Base-by-base conservation (phyloP, 805 yeast species). In the Starmerella bacillaris region DNA sequence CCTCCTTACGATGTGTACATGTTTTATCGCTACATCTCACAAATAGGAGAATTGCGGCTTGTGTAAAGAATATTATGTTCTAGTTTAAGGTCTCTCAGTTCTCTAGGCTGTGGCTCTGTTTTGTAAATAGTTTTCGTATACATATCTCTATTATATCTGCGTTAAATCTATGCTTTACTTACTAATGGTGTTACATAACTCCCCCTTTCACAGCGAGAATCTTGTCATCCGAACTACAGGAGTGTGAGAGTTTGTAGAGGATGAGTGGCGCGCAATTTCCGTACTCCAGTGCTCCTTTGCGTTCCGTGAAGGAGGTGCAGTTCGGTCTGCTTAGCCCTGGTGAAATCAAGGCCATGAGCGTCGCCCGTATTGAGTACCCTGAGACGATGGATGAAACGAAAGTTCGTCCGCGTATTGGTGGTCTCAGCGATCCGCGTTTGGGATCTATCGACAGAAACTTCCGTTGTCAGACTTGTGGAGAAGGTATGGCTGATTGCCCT, bases 311-410 rank as follows among this genome's bases (percentile, higher is more conserved):
- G 62, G 98, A 89, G 68, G 95, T 74, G 55, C 98, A 89, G 65
- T 92, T 89, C 65, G 98, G 99, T 43, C 73, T 89, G 51, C 72
- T 89, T 44, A 83, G 96, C 21, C 98, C 99, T 19, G 98, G 89
- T 63, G 98, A 89, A 65, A 68, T 77, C 44, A 78, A 94, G 59
- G 95, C 96, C 33, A 84, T 89, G 47, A 80, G 94, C 42, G 98
- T 92, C 40, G 96, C 95, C 29, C 89, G 89, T 55, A 82, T 89
- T 52, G 95, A 86, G 59, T 89, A 78, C 53, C 98, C 99, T 17
- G 99, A 89, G 60, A 89, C 95, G n/a, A 89, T 89, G 94, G 98
- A 89, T 58, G 95, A 84, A 58, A 72, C 94, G 27, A 83, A 92
- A 39, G 77, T 78, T 54, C 78, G 79, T 45, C 95, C 96, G 32